Evolutionary conservation across 139 green algal species (phyloP).

Genomic region (Pseudopediastrum boryanum): DNA sequence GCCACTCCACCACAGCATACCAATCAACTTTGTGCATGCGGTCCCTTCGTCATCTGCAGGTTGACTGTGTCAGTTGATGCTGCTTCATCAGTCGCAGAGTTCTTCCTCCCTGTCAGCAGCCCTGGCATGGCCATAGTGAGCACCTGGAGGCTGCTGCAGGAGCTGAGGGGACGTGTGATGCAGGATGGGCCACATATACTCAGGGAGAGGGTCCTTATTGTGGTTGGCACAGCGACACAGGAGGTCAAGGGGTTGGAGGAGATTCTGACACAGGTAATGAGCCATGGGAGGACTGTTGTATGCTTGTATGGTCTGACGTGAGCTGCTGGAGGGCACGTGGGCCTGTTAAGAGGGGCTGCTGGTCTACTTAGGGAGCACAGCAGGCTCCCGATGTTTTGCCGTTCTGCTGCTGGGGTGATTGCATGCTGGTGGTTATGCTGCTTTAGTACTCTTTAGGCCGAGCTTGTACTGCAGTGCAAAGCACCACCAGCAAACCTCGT

Average conservation of each 20-base stretch:
- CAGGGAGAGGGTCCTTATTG: conserved; percentile 20
- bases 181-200: conserved; percentile 19
- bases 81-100: conserved; percentile 4
- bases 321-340: neutral
- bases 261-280: conserved; percentile 8
- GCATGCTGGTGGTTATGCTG: too few species aligned
- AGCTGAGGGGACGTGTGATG: conserved; percentile 10
- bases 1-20: too few species aligned
- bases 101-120: conserved; percentile 15
- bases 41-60: too few species aligned
- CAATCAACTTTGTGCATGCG: too few species aligned
- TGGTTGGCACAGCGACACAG: conserved; percentile 16
- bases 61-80: neutral
- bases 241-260: neutral
- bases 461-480: too few species aligned
- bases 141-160: conserved; percentile 21
- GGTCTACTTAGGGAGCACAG: neutral
- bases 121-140: conserved; percentile 25
- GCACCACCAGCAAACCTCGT: too few species aligned
- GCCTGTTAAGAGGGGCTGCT: neutral
- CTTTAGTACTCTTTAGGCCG: too few species aligned
- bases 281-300: neutral
- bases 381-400: too few species aligned
- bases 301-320: neutral
- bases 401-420: too few species aligned